Evolutionary conservation across 2,329 filamentous ascomycete species (phyloP).

Genomic region (Xylariaceae sp.): DNA sequence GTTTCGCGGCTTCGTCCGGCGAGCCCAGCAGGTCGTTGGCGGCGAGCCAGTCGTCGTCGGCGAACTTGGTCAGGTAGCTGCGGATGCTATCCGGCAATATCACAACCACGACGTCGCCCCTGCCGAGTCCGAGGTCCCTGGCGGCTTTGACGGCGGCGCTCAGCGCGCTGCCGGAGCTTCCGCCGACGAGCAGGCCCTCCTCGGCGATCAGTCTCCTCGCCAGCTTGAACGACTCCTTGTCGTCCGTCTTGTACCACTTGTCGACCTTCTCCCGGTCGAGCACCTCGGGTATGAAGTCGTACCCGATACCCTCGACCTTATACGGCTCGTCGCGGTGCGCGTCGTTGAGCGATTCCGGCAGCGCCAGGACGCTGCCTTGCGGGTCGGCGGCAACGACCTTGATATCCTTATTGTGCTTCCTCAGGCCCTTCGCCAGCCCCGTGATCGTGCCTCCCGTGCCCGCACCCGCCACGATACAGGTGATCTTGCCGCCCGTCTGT

Average conservation of each 20-base stretch:
- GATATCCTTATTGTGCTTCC: slow-evolving; percentile 82
- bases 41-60: slow-evolving; percentile 97
- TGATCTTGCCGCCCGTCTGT: slow-evolving; percentile 83
- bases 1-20: slow-evolving; percentile 48
- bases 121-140: slow-evolving; percentile 74
- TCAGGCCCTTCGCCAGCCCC: slow-evolving; percentile 80
- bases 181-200: slow-evolving; percentile 90
- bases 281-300: slow-evolving; percentile 97
- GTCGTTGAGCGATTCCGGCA: slow-evolving; percentile 79
- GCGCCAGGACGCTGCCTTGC: slow-evolving; percentile 84
- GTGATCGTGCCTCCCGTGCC: slow-evolving; percentile 96
- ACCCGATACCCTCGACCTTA: slow-evolving; percentile 98
- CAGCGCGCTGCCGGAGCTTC: slow-evolving; percentile 91
- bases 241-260: slow-evolving; percentile 98
- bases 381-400: slow-evolving; percentile 94
- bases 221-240: slow-evolving; percentile 86
- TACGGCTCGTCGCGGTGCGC: slow-evolving; percentile 82
- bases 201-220: slow-evolving; percentile 90
- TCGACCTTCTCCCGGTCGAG: slow-evolving; percentile 79
- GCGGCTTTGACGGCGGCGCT: slow-evolving; percentile 77
- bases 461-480: slow-evolving; percentile 84
- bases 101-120: slow-evolving; percentile 88
- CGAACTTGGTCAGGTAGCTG: slow-evolving; percentile 97
- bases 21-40: slow-evolving; percentile 88
- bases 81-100: slow-evolving; percentile 94